Conservation (phyloP, 441 rosid species). For the Viola pubescens region DNA sequence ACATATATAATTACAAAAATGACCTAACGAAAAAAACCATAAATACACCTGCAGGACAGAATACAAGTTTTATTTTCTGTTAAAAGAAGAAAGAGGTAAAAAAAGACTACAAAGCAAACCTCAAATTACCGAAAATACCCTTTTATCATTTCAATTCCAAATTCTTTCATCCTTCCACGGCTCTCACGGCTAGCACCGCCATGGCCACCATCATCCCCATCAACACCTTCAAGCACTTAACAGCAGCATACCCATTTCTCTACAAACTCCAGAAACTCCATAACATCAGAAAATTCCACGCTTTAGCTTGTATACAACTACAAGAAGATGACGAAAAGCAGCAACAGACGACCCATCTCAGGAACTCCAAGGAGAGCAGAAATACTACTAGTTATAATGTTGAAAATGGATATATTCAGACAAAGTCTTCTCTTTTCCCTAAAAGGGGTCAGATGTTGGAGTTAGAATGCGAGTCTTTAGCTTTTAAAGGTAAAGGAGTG, state of each 20-base stretch:
- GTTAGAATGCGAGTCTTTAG: conserved; percentile 76
- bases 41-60: too few relatives aligned
- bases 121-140: neutral
- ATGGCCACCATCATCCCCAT: conserved; percentile 31
- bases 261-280: conserved; percentile 11
- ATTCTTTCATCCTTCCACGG: neutral
- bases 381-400: conserved; percentile 6
- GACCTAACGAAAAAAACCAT: too few relatives aligned
- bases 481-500: conserved; percentile 81
- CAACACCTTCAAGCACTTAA: conserved; percentile 30
- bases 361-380: conserved; percentile 12
- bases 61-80: too few relatives aligned
- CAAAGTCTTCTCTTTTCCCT: conserved; percentile 43
- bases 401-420: conserved; percentile 4
- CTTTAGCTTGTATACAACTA: conserved; percentile 23
- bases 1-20: too few relatives aligned
- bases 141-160: neutral
- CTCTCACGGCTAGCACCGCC: neutral
- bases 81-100: too few relatives aligned
- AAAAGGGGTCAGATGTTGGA: conserved; percentile 74
- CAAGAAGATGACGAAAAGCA: conserved; percentile 12
- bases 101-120: neutral
- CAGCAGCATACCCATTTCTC: conserved; percentile 28
- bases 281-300: conserved; percentile 15
- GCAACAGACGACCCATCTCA: conserved; percentile 1